Base-by-base conservation (phyloP, 345 rosid genomes). In the Trapa bicornis region DNA sequence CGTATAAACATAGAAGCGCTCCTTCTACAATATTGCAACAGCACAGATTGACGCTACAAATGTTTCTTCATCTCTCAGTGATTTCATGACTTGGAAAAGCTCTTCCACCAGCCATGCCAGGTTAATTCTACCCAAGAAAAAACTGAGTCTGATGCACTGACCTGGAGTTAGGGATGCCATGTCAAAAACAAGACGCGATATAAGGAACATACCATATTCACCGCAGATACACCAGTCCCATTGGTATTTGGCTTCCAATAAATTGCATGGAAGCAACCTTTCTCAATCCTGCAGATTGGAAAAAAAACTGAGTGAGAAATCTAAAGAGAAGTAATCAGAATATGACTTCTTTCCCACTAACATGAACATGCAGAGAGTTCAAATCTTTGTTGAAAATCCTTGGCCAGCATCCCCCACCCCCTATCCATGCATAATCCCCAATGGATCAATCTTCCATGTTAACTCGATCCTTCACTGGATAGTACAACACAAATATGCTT, bases 231-330 rank as follows among this genome's bases (percentile, higher is more conserved):
- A 54, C 60, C 2, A 8, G 60, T 4, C 35, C 22, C 35, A 33
- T 54, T 22, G 12, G 60, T 6, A n/a, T n/a, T 54, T 8, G 32
- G 1, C 35, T 4, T n/a, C 33, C 29, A 1, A 50, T 15, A 50
- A 50, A 5, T 15, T 15, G 2, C 33, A 22, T 33, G 0, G 35
- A 22, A 54, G 60, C 33, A 54, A 4, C 60, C 60, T 22, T 22
- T 33, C 60, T 32, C 63, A 22, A 3, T 58, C 63, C 63, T 58
- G 63, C 63, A 58, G 63, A 58, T 58, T 58, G 63, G 33, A 35
- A 58, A 5, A 58, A 5, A 58, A 7, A 7, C 13, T 45, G 48
- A 45, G 12, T 45, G 9, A 6, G 48, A 45, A 45, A 45, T 45
- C 48, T 45, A 45, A 7, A 13, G 48, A 6, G 48, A 45, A 45